Base-by-base conservation (phyloP, 1,284 basidiomycete species). In the Trametes sp. region DNA sequence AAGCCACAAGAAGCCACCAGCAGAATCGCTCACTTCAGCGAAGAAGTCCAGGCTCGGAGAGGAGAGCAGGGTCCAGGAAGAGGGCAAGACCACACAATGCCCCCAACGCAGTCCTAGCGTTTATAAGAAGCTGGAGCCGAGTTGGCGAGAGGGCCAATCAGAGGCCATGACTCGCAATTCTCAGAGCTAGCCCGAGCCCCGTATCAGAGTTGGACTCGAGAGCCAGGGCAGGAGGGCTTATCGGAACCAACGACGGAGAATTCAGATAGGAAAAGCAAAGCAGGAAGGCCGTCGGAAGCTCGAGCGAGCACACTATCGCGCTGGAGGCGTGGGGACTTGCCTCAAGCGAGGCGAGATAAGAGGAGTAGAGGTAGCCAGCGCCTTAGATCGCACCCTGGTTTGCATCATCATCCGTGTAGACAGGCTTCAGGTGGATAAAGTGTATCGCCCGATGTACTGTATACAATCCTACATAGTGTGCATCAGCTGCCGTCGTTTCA, bases 21-120 rank as follows among this genome's bases (percentile, higher is more conserved):
- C 11, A 21, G 16, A 21, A 28, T 28, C 31, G 16, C 23, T 31
- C 45, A 62, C 63, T 64, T 61, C 63, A 63, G 38, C 42, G 48
- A 68, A 64, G 64, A 68, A 65, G 64, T 65, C 53, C 28, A 62
- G n/a, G n/a, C n/a, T n/a, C n/a, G n/a, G 31, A 16, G 58, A 33
- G 42, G 44, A 41, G 52, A 38, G 38, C 10, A 19, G 23, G 41
- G 51, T 44, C 58, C 46, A 23, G n/a, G 52, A 33, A 7, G 41
- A 48, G 48, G 33, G 55, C 24, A 49, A 24, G 44, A 13, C n/a
- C n/a, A 23, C 21, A 31, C 26, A 31, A 21, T 46, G 42, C 23
- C 19, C 16, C 33, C 5, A 24, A 8, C 23, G 26, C 52, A 6
- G 1, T 16, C 31, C 26, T 42, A 23, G 49, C 44, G 48, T 61